These are phyloP conservation scores for Sarcodon sp. DNA, from an alignment of 768 basidiomycete genomes.

Conservation along the genomic window DNA sequence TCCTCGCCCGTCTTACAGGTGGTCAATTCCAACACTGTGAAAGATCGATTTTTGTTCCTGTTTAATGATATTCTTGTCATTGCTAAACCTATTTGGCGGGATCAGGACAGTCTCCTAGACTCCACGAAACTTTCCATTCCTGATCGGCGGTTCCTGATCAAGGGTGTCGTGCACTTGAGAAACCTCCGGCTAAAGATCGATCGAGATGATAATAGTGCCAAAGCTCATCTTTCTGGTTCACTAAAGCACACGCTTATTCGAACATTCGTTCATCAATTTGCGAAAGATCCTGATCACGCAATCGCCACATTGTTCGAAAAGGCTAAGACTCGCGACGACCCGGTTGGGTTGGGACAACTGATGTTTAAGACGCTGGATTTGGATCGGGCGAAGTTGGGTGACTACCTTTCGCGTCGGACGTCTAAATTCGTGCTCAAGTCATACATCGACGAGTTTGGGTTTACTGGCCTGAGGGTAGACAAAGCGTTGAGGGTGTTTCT, in stretches of 20 bases:
- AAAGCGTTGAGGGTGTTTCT: constrained; percentile 84
- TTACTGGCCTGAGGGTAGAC: constrained; percentile 74
- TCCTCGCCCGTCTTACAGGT: constrained; percentile 88
- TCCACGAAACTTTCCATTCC: constrained; percentile 36
- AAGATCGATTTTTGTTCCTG: constrained; percentile 93
- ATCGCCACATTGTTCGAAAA: constrained; percentile 58
- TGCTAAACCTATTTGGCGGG: constrained; percentile 75
- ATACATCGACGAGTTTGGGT: constrained; percentile 83
- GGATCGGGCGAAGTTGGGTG: constrained; percentile 72
- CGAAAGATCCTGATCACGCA: constrained; percentile 69
- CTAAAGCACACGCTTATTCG: constrained; percentile 51
- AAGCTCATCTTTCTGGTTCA: constrained; percentile 21
- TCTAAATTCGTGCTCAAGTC: constrained; percentile 69
- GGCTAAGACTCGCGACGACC: constrained; percentile 47
- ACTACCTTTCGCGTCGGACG: constrained; percentile 65
- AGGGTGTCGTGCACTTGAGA: constrained; percentile 74
- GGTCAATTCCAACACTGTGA: constrained; percentile 86
- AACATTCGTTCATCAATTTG: constrained; percentile 69
- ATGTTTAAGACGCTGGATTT: constrained; percentile 77
- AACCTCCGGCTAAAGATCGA: constrained; percentile 60
- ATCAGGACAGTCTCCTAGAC: constrained; percentile 51
- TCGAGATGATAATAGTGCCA: constrained; percentile 45
- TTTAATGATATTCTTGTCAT: constrained; percentile 93
- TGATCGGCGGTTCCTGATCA: constrained; percentile 78
- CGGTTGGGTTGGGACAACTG: constrained; percentile 61